These are phyloP conservation scores for Candida coleopterorum DNA, from an alignment of 805 yeast genomes.

Conservation along the genomic window DNA sequence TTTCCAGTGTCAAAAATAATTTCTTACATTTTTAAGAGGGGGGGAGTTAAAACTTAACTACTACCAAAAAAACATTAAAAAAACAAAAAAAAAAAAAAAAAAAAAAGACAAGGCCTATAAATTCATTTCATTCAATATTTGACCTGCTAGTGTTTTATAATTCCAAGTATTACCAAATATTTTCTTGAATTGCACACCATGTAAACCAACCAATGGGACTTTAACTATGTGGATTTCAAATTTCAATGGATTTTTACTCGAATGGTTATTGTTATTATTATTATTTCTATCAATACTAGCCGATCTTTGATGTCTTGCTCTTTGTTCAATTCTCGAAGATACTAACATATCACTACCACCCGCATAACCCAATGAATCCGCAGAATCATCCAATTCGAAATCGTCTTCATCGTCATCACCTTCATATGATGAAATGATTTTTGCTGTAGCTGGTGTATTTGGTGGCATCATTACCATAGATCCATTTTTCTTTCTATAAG, in stretches of 20 bases:
- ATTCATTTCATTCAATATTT: constrained; percentile 68
- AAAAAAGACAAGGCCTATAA: no score
- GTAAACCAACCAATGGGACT: constrained; percentile 83
- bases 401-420: constrained; percentile 28
- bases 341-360: constrained; percentile 58
- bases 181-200: constrained; percentile 93
- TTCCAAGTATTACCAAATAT: constrained; percentile 92
- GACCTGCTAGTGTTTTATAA: constrained; percentile 86
- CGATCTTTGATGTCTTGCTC: constrained; percentile 31
- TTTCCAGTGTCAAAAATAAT: no score
- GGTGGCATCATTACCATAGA: constrained; percentile 42
- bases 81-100: no score
- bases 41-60: no score
- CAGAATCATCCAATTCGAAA: constrained; percentile 52
- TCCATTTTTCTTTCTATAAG: constrained; percentile 46
- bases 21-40: neutral
- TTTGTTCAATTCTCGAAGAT: constrained; percentile 55
- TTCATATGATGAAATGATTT: constrained; percentile 24
- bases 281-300: constrained; percentile 24
- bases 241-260: constrained; percentile 53
- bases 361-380: constrained; percentile 51
- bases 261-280: constrained; percentile 18
- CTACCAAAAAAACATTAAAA: no score
- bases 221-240: constrained; percentile 91
- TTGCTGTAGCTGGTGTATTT: constrained; percentile 51